Base-by-base conservation (phyloP, 352 stramenopile species). In the Phytopythium vexans region DNA sequence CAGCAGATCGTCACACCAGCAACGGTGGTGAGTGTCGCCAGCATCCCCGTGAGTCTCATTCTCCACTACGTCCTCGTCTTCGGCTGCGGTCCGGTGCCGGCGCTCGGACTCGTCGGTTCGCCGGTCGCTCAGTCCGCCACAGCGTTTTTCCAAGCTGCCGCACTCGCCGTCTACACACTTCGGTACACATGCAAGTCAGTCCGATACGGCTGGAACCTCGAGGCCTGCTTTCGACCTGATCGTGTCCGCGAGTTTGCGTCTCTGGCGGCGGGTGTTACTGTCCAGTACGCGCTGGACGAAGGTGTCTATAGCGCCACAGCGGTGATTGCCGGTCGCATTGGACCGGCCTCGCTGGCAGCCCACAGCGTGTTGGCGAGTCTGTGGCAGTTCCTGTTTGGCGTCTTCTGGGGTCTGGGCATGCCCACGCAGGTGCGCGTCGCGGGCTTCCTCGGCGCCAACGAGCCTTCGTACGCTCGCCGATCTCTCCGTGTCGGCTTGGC, bases 371-470 rank as follows among this genome's bases (percentile, higher is more conserved):
- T 94, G 35, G 89, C 86, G 56, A 90, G 83, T 53, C 64, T 94
- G 32, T 94, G 83, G 81, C 78, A 77, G 0, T 72, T 94, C 41
- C 75, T 94, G 54, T 94, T 88, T 40, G 82, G 71, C 10, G 57
- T 94, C n/a, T 93, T 87, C 53, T 93, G 82, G 82, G 82, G 82
- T 50, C 89, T 93, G 61, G 82, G 78, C n/a, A 64, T 89, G 21
- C 78, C 82, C 6, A 90, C 77, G 6, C 82, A 93, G 70, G 82
- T 93, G 54, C 78, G 81, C 11, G 64, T 67, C 0, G 82, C 82
- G 37, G 91, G 90, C 46, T 91, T 87, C 37, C 63, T 93, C 3
- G 80, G 82, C 3, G 79, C 79, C 0, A 86, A 90, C 41, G 70
- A 76, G 0, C 82, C 82, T 0, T 65, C 64, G 41, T 62, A 69